A percentile compares a stretch with the other conserved stretches of the same genome.
Conservation (phyloP, 176 grass and related monocot species). For the Carex parvula region DNA sequence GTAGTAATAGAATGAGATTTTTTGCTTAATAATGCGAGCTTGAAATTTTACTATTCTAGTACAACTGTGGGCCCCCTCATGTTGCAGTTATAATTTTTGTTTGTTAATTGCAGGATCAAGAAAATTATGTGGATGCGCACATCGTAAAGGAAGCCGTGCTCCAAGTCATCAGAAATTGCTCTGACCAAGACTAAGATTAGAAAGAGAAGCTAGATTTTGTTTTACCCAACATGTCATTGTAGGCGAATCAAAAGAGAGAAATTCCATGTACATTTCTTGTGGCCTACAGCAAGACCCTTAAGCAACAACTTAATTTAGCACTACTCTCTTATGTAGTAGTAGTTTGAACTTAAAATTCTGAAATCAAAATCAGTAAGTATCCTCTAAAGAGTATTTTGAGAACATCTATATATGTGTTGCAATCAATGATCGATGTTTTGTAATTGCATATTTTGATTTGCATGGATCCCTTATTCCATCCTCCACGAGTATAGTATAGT, state of each 20-base stretch:
- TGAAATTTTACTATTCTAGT: background rate
- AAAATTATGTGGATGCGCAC: slow-evolving; percentile 20
- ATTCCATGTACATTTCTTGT: background rate
- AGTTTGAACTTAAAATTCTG: background rate
- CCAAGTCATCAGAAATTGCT: slow-evolving; percentile 49
- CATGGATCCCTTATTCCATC: background rate
- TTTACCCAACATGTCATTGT: background rate
- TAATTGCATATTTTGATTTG: background rate
- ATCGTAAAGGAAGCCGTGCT: slow-evolving; percentile 52
- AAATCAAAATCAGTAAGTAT: background rate
- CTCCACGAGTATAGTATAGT: background rate
- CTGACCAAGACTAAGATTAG: background rate
- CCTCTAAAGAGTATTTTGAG: background rate
- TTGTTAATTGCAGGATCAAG: slow-evolving; percentile 20
- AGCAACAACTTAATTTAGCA: background rate
- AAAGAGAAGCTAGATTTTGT: background rate
- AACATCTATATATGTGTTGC: background rate
- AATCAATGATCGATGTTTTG: background rate
- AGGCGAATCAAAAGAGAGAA: background rate
- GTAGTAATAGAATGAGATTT: background rate
- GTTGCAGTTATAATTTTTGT: background rate
- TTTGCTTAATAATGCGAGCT: background rate
- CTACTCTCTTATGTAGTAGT: background rate
- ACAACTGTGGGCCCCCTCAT: background rate
- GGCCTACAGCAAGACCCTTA: background rate